Evolutionary conservation across 129 eudicot genomes (phyloP).

Genomic region (Deinandra increscens): DNA sequence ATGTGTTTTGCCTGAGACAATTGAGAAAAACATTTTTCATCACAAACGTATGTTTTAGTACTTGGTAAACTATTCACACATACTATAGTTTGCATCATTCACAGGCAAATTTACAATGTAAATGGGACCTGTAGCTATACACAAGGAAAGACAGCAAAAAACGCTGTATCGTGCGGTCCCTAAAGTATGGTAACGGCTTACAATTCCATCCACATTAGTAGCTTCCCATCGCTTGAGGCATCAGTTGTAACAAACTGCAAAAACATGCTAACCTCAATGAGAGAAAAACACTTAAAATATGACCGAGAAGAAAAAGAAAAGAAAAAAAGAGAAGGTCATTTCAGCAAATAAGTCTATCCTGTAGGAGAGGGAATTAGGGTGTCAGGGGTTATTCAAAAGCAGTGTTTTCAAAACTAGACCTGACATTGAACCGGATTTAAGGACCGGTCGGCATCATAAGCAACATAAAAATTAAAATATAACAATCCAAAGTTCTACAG

Average conservation of each 20-base stretch:
- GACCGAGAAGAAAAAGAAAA: too few species aligned
- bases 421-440: too few species aligned
- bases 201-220: conserved; percentile 62
- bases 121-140: background rate
- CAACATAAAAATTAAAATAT: background rate
- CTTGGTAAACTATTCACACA: conserved; percentile 5
- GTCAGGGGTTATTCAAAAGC: too few species aligned
- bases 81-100: conserved; percentile 18
- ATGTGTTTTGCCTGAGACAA: too few species aligned
- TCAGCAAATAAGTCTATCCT: background rate
- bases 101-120: conserved; percentile 19
- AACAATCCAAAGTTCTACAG: background rate
- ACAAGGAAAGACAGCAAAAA: background rate
- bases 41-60: too few species aligned
- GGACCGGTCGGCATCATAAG: too few species aligned
- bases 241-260: conserved; percentile 52
- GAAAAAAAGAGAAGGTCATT: background rate
- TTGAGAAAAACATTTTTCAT: too few species aligned
- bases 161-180: background rate
- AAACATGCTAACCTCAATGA: conserved; percentile 1
- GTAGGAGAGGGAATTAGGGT: background rate
- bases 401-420: too few species aligned
- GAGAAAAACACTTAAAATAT: background rate
- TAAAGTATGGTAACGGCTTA: conserved; percentile 11
- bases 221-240: conserved; percentile 43